phyloP scores from a whole-genome alignment of 371 early-diverging fungal genomes.

The Agmasoma carcini region DNA sequence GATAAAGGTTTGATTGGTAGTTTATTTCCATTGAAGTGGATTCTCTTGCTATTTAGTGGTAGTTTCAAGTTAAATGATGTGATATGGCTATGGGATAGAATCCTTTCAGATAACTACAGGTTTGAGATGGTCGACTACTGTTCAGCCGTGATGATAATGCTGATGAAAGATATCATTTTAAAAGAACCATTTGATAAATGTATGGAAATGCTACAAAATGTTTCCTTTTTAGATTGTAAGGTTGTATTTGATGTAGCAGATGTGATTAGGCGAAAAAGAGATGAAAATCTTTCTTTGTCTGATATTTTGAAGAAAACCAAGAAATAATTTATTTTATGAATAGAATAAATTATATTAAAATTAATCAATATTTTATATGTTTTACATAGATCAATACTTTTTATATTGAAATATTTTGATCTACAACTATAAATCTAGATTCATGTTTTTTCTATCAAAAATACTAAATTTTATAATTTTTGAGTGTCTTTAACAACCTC shows the following conservation, averaged over 20 bases:
- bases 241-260: conserved; percentile 43
- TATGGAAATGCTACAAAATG: conserved; percentile 38
- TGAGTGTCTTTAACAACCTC: too few species aligned
- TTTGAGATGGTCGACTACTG: conserved; percentile 48
- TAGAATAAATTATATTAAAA: too few species aligned
- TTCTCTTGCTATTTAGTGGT: conserved; percentile 44
- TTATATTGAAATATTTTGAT: too few species aligned
- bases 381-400: too few species aligned
- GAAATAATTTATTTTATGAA: too few species aligned
- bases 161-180: conserved; percentile 38
- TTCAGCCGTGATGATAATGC: conserved; percentile 38
- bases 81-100: conserved; percentile 52
- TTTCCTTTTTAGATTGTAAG: conserved; percentile 17
- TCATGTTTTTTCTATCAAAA: too few species aligned
- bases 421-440: too few species aligned
- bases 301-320: too few species aligned
- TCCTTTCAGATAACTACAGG: conserved; percentile 46
- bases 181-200: conserved; percentile 29
- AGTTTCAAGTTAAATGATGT: conserved; percentile 45
- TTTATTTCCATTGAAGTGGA: conserved; percentile 50
- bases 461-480: too few species aligned
- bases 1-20: conserved; percentile 29
- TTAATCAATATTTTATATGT: too few species aligned
- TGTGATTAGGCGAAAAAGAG: conserved; percentile 25
- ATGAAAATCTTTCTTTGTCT: too few species aligned